phyloP scores from a whole-genome alignment of 495 filamentous ascomycete genomes.

The Penicillium arizonense region DNA sequence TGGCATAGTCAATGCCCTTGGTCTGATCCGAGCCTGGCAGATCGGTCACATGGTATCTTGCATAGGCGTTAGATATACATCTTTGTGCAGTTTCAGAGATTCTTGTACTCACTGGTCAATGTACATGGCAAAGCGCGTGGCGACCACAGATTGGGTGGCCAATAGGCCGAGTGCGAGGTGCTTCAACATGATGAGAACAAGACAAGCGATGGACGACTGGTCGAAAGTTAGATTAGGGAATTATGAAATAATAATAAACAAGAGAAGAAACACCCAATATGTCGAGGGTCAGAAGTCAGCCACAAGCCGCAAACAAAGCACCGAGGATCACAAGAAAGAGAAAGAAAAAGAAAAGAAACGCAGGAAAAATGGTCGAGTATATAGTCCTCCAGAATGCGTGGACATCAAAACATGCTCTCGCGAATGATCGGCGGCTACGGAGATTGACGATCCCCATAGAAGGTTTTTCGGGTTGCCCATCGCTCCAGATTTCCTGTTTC shows the following conservation, averaged over 20 bases:
- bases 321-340: background rate
- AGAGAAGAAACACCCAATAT: background rate
- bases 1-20: slow-evolving; percentile 51
- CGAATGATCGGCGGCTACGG: slow-evolving; percentile 3
- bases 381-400: background rate
- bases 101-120: slow-evolving; percentile 33
- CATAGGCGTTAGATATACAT: background rate
- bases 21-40: slow-evolving; percentile 30
- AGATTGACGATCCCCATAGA: background rate
- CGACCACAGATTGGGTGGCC: slow-evolving; percentile 30
- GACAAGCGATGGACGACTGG: background rate
- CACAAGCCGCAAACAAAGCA: background rate
- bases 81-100: background rate
- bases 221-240: background rate
- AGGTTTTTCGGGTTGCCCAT: background rate
- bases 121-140: slow-evolving; percentile 38
- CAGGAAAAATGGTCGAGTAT: background rate
- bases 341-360: background rate
- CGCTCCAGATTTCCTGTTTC: background rate
- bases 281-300: background rate
- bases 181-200: slow-evolving; percentile 27
- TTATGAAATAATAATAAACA: background rate
- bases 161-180: slow-evolving; percentile 28
- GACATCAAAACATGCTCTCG: slow-evolving; percentile 1
- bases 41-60: slow-evolving; percentile 30